These are phyloP conservation scores for Areca catechu DNA, from an alignment of 176 grass and related monocot genomes.

Conservation along the genomic window DNA sequence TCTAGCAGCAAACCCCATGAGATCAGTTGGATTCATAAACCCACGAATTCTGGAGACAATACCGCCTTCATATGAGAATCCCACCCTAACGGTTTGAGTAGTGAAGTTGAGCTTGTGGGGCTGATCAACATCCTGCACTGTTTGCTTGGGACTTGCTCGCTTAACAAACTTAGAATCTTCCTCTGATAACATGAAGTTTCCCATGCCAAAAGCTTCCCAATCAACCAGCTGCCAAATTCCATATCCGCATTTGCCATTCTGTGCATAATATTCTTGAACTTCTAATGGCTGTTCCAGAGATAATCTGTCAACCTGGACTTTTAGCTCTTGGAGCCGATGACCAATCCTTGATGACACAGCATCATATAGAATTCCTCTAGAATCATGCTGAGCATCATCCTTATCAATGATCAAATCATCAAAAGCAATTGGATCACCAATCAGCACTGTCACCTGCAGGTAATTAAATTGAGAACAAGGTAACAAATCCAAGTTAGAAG, in stretches of 20 bases:
- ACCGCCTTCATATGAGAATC: not conserved
- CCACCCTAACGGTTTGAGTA: not conserved
- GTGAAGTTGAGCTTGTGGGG: not conserved
- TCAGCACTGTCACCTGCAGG: slow-evolving; percentile 78
- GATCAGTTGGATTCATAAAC: slow-evolving; percentile 46
- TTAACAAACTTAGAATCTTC: slow-evolving; percentile 12
- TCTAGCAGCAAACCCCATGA: slow-evolving; percentile 74
- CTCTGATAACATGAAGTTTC: slow-evolving; percentile 41
- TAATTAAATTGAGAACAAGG: not conserved
- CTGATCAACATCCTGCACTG: not conserved
- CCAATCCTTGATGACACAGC: slow-evolving; percentile 65
- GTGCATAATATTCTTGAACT: slow-evolving; percentile 11
- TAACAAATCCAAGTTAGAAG: no score
- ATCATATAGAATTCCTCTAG: slow-evolving; percentile 58
- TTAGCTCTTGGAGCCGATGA: slow-evolving; percentile 56
- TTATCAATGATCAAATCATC: slow-evolving; percentile 54
- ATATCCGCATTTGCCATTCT: slow-evolving; percentile 14
- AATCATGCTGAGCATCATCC: slow-evolving; percentile 30
- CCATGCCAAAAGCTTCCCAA: slow-evolving; percentile 90
- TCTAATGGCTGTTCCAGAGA: slow-evolving; percentile 40
- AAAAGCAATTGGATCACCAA: slow-evolving; percentile 82
- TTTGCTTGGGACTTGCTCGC: slow-evolving; percentile 8
- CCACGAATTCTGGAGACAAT: slow-evolving; percentile 42
- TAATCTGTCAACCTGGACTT: slow-evolving; percentile 44
- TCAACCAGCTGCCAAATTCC: slow-evolving; percentile 69